A percentile compares a stretch with the other conserved stretches of the same genome.
Evolutionary conservation across 2,329 filamentous ascomycete genomes (phyloP).

Genomic region (Cercospora sp.): DNA sequence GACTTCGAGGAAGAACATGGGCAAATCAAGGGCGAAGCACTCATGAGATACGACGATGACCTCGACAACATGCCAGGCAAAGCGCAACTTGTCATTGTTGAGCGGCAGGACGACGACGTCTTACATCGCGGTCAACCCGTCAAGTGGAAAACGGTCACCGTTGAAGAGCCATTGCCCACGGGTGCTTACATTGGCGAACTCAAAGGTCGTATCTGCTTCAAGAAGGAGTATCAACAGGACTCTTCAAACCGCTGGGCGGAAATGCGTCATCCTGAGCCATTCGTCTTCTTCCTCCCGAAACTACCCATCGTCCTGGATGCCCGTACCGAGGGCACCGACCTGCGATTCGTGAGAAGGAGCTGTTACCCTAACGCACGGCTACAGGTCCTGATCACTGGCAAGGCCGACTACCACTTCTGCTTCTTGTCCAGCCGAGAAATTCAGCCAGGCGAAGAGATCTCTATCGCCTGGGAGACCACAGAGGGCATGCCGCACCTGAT

Average conservation of each 20-base stretch:
- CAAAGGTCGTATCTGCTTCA: conserved; percentile 57
- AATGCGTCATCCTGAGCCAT: conserved; percentile 54
- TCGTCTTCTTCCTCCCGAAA: conserved; percentile 71
- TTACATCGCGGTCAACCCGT: conserved; percentile 60
- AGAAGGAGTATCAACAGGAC: conserved; percentile 51
- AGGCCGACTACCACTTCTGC: conserved; percentile 86
- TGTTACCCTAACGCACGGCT: conserved; percentile 87
- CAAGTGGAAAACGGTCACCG: conserved; percentile 69
- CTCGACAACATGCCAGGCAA: conserved; percentile 57
- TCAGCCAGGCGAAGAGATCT: conserved; percentile 69
- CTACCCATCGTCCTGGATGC: conserved; percentile 94
- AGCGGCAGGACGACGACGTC: conserved; percentile 52
- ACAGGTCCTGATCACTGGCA: conserved; percentile 79
- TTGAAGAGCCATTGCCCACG: conserved; percentile 52
- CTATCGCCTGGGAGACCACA: conserved; percentile 60
- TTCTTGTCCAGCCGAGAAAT: conserved; percentile 82
- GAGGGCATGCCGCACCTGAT: conserved; percentile 30
- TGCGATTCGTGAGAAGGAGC: conserved; percentile 88
- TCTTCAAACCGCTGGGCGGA: conserved; percentile 50
- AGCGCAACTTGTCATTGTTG: conserved; percentile 55
- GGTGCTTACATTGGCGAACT: conserved; percentile 68
- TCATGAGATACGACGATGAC: conserved; percentile 60
- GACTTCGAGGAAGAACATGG: conserved; percentile 43
- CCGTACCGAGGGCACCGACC: conserved; percentile 77
- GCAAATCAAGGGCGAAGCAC: conserved; percentile 65